phyloP scores from a whole-genome alignment of 1,284 basidiomycete species.

The Tilletia indica region DNA sequence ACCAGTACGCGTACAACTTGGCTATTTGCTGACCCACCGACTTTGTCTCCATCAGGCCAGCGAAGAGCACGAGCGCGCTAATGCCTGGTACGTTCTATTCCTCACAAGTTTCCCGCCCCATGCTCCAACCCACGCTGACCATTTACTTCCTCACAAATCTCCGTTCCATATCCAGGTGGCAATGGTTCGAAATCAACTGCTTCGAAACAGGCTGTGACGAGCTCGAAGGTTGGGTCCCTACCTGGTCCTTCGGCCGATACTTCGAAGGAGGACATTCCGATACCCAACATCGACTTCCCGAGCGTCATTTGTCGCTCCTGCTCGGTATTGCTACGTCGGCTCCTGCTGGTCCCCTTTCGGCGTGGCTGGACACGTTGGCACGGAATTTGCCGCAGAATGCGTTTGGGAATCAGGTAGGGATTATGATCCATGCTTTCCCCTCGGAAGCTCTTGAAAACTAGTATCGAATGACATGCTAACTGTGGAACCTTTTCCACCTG shows the following conservation, averaged over 20 bases:
- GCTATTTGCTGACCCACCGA: background rate
- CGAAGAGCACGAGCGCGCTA: constrained; percentile 12
- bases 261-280: constrained; percentile 44
- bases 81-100: background rate
- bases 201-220: constrained; percentile 54
- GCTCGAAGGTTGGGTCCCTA: constrained; percentile 54
- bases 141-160: background rate
- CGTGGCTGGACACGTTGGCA: constrained; percentile 37
- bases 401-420: constrained; percentile 10
- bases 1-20: background rate
- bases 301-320: constrained; percentile 45
- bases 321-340: constrained; percentile 55
- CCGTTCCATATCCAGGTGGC: constrained; percentile 27
- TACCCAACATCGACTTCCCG: constrained; percentile 35
- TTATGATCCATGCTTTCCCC: no score
- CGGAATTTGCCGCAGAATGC: constrained; percentile 39
- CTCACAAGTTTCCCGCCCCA: background rate
- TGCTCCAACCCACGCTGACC: background rate
- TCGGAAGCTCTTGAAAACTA: no score
- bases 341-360: constrained; percentile 52
- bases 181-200: constrained; percentile 55
- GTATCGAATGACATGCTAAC: no score
- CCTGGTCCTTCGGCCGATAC: constrained; percentile 54
- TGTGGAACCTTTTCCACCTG: no score
- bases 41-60: constrained; percentile 1